These are phyloP conservation scores for Claviceps quebecensis DNA, from an alignment of 2,329 filamentous ascomycete species.

Conservation along the genomic window DNA sequence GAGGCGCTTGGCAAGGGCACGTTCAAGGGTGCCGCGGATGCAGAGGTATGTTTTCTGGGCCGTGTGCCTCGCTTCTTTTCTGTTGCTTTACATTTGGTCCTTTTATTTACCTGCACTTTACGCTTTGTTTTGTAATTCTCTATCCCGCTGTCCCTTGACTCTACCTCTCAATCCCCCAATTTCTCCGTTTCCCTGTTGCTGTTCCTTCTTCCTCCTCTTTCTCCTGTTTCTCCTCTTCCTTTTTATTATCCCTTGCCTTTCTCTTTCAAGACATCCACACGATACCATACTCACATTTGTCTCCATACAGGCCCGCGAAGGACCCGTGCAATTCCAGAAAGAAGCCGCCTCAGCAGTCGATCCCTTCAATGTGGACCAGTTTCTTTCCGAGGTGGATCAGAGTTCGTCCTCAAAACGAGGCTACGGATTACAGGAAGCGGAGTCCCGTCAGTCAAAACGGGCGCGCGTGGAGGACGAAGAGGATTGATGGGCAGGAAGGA, in stretches of 20 bases:
- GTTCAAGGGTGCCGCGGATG: slow-evolving; percentile 75
- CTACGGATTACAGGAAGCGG: slow-evolving; percentile 59
- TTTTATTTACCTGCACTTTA: no score
- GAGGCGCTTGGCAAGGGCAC: slow-evolving; percentile 82
- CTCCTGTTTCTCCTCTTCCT: neutral
- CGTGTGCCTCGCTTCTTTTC: no score
- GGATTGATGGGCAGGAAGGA: slow-evolving; percentile 17
- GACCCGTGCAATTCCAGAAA: slow-evolving; percentile 93
- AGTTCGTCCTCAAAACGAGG: slow-evolving; percentile 53
- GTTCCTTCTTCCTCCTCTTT: neutral
- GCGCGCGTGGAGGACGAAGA: slow-evolving; percentile 65
- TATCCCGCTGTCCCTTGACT: no score
- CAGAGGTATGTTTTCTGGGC: slow-evolving; percentile 45
- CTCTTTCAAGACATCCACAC: neutral
- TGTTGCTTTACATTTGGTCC: no score
- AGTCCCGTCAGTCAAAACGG: slow-evolving; percentile 50
- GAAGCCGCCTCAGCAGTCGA: slow-evolving; percentile 51
- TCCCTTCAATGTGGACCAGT: slow-evolving; percentile 88
- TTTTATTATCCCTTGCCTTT: neutral
- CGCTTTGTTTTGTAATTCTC: no score
- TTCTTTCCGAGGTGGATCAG: slow-evolving; percentile 68
- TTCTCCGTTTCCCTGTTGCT: neutral
- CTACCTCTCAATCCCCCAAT: neutral
- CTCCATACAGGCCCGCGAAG: slow-evolving; percentile 52
- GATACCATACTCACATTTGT: slow-evolving; percentile 16